Conservation (phyloP, 495 filamentous ascomycete species). For the Hyphodiscus hymeniophilus region DNA sequence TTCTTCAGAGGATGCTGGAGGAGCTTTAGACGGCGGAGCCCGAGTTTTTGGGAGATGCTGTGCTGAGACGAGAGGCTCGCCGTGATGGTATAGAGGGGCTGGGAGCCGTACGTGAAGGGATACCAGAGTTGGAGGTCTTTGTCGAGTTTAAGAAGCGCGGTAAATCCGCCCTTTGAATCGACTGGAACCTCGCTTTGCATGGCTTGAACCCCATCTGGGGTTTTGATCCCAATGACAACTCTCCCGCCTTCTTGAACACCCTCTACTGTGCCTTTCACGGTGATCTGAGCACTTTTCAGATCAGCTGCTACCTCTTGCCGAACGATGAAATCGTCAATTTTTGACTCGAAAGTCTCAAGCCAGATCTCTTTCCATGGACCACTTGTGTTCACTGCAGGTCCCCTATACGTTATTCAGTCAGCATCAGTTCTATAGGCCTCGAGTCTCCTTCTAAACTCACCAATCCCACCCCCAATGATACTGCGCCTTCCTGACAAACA, state of each 20-base stretch:
- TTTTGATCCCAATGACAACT: constrained; percentile 28
- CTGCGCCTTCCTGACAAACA: constrained; percentile 57
- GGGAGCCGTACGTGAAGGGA: constrained; percentile 60
- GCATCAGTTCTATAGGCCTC: too few relatives aligned
- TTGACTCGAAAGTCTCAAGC: constrained; percentile 50
- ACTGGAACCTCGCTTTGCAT: constrained; percentile 28
- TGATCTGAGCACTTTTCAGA: constrained; percentile 38
- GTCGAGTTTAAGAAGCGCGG: constrained; percentile 37
- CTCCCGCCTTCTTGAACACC: constrained; percentile 16
- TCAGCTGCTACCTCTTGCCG: constrained; percentile 38
- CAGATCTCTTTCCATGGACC: constrained; percentile 66
- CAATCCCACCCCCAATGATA: constrained; percentile 83
- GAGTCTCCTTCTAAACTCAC: too few relatives aligned
- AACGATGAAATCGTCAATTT: constrained; percentile 48
- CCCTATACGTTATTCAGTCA: too few relatives aligned
- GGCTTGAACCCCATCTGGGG: constrained; percentile 35
- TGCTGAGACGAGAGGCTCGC: constrained; percentile 27
- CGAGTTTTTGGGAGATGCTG: constrained; percentile 43
- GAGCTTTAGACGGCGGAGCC: constrained; percentile 53
- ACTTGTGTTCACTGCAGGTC: constrained; percentile 60
- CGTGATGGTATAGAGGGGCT: constrained; percentile 51
- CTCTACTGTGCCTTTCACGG: constrained; percentile 36
- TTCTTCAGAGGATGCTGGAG: constrained; percentile 46
- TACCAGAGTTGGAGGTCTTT: constrained; percentile 58
- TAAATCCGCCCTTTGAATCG: constrained; percentile 27